These are phyloP conservation scores for Capsicum chinense DNA, from an alignment of 257 asterid genomes.

Conservation along the genomic window DNA sequence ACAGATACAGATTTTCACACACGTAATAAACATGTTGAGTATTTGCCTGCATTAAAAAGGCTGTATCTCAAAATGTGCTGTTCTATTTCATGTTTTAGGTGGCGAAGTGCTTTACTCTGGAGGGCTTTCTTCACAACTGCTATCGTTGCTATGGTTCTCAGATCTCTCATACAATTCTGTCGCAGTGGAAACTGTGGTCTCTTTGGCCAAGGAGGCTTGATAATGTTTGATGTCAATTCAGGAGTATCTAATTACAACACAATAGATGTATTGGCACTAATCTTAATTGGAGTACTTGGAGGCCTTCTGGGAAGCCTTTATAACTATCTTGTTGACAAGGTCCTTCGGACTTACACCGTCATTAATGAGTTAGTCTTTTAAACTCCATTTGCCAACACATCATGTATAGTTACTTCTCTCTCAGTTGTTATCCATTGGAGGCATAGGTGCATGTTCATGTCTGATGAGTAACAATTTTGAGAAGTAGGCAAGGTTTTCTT, in stretches of 20 bases:
- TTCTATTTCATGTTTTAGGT: slow-evolving; percentile 58
- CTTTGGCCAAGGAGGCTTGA: slow-evolving; percentile 94
- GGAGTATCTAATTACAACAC: slow-evolving; percentile 62
- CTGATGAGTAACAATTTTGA: neutral
- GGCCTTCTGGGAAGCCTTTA: slow-evolving; percentile 87
- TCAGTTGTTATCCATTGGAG: slow-evolving; percentile 20
- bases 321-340: slow-evolving; percentile 88
- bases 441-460: neutral
- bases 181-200: slow-evolving; percentile 83
- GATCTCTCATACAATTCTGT: slow-evolving; percentile 71
- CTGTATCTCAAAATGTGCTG: slow-evolving; percentile 22
- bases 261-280: slow-evolving; percentile 78
- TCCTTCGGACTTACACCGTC: slow-evolving; percentile 74
- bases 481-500: slow-evolving; percentile 4
- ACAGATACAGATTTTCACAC: neutral
- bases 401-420: slow-evolving; percentile 2
- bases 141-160: slow-evolving; percentile 85
- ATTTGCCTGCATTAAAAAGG: neutral
- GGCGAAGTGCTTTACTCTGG: slow-evolving; percentile 99
- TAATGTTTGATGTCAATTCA: slow-evolving; percentile 83
- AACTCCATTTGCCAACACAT: neutral
- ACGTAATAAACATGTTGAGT: neutral
- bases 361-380: slow-evolving; percentile 73
- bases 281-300: slow-evolving; percentile 81
- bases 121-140: slow-evolving; percentile 99